Base-by-base conservation (phyloP, 495 filamentous ascomycete species). In the Sporormia fimetaria region DNA sequence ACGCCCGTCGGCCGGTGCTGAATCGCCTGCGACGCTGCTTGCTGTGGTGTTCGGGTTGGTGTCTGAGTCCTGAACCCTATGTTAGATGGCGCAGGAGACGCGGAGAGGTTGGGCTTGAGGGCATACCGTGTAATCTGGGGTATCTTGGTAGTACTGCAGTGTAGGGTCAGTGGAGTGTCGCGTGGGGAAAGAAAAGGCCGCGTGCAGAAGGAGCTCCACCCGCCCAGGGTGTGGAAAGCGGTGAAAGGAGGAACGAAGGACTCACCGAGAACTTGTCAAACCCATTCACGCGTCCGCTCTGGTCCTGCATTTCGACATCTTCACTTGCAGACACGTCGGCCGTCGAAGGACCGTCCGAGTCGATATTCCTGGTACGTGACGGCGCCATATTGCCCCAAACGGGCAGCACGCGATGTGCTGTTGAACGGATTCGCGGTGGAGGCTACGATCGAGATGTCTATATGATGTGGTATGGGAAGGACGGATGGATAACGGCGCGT, bases 11-110 rank as follows among this genome's bases (percentile, higher is more conserved):
- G 59, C 42, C 15, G 63, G 63, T 16, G 60, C 44, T 22, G 62
- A 58, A 47, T 93, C 85, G 36, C 83, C 87, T 44, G 71, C 76
- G 50, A 88, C 76, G 58, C 85, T 94, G 67, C 81, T 94, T 41
- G 81, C 83, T 26, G 82, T 87, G 5, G 86, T 92, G 46, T 92
- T 92, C 2, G 84, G 84, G 52, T 92, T 87, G 11, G 86, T 92
- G 57, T 95, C 87, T 6, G 84, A 87, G 54, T 95, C 87, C 72
- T 78, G 33, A 17, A 17, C n/a, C 17, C 25, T 10, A 3, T 21
- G 28, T 29, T 16, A 50, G 25, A 38, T 36, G 15, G 33, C 4
- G 27, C 18, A 25, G 21, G 6, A 28, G 18, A 12, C 18, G 17
- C 5, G 16, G 33, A 28, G 7, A 21, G 9, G 8, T 6, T 10